Evolutionary conservation across 179 eudicot genomes (phyloP).

Genomic region (Beta lomatogona): DNA sequence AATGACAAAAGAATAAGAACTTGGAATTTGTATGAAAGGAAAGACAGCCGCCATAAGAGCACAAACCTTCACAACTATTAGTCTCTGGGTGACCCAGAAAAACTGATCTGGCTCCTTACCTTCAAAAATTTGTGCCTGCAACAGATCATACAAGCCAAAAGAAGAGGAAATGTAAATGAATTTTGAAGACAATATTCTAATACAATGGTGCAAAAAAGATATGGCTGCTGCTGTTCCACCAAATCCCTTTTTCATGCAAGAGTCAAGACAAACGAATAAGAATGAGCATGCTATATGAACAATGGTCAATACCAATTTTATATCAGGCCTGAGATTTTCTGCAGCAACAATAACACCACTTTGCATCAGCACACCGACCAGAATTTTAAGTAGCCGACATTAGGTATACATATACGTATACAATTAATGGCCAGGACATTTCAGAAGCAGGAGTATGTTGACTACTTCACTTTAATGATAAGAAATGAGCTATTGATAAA

Average conservation of each 20-base stretch:
- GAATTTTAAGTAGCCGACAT: background rate
- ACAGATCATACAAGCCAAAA: conserved; percentile 22
- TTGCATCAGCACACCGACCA: background rate
- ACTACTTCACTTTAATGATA: background rate
- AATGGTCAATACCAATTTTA: background rate
- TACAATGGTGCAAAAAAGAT: background rate
- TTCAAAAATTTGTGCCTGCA: conserved; percentile 52
- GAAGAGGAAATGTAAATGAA: background rate
- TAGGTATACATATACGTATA: background rate
- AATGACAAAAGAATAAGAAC: background rate
- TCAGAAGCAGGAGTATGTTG: background rate
- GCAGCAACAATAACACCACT: background rate
- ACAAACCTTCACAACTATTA: conserved; percentile 49
- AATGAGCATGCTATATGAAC: background rate
- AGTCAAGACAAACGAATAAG: background rate
- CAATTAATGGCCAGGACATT: background rate
- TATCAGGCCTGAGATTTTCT: background rate
- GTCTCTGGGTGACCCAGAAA: conserved; percentile 46
- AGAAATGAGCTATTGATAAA: background rate
- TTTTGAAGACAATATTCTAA: background rate
- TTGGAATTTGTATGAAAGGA: background rate
- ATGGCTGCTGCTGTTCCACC: background rate
- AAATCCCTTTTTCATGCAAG: background rate
- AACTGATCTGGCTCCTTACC: conserved; percentile 56
- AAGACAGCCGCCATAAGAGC: background rate